Base-by-base conservation (phyloP, 257 asterid genomes). In the Jaltomata sinuosa region DNA sequence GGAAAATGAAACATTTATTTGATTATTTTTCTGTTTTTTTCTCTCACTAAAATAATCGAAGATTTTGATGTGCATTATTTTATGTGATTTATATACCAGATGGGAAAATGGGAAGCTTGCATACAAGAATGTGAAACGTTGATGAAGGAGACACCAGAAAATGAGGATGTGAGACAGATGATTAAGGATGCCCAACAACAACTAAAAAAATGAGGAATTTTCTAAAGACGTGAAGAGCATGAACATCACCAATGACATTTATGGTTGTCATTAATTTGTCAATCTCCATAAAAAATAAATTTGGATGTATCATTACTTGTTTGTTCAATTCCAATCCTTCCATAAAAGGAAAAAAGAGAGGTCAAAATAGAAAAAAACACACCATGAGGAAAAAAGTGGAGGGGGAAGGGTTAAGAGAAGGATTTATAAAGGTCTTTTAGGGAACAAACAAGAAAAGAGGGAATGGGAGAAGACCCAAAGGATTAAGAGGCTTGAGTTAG, bases 31-130 rank as follows among this genome's bases (percentile, higher is more conserved):
- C 11, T 3, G 5, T 72, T 9, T 32, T 12, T 47, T 32, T 3
- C 42, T 16, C 32, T 32, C 5, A 22, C 25, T 45, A 29, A 22
- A 25, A 45, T 14, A 72, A 15, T 25, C 25, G 55, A 65, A 18
- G 47, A 62, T 78, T 40, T 74, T 21, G 5, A 62, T 42, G 19
- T 80, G 8, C 19, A 81, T 22, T 54, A 65, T n/a, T 54, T 42
- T 8, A 11, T 29, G 67, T 36, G 32, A 25, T 57, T 81, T 42
- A 11, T 71, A 25, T 61, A 65, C 36, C n/a, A 80, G 98, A 80
- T 91, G 90, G 91, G 87, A 81, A 93, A 89, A 36, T 94, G 97
- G 98, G 90, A 86, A 62, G 95, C 92, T 1, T 93, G 96, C 64
- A 32, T 92, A 77, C 89, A 89, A 85, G 98, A 94, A 47, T 94